Percentiles rank a stretch among this genome's conserved stretches.
Evolutionary conservation across 2,329 filamentous ascomycete genomes (phyloP).

Genomic region (Fusarium avenaceum): DNA sequence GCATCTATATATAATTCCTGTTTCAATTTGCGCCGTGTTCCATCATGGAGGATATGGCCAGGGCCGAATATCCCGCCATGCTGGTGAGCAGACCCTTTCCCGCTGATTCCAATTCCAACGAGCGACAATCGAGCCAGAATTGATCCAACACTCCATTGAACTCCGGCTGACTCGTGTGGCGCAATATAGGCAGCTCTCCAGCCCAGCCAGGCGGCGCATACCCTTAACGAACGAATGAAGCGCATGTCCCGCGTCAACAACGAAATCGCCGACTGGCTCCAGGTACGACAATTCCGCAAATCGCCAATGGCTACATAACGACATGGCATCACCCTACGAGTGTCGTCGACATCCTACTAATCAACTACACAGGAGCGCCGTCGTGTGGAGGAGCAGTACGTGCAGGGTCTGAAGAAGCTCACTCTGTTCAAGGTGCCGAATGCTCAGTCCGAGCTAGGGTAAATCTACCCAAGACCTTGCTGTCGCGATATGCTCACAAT

Average conservation of each 20-base stretch:
- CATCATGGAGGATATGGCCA: constrained; percentile 80
- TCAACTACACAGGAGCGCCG: constrained; percentile 80
- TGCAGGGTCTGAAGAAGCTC: constrained; percentile 83
- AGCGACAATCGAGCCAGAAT: background rate
- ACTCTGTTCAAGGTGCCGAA: constrained; percentile 80
- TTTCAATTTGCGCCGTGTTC: constrained; percentile 50
- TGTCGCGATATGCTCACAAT: constrained; percentile 35
- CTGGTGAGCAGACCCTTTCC: constrained; percentile 74
- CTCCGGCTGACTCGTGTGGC: constrained; percentile 38
- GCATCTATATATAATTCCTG: constrained; percentile 36
- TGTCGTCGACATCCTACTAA: constrained; percentile 19
- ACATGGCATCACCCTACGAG: background rate
- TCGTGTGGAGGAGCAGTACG: constrained; percentile 91
- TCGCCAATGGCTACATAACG: constrained; percentile 22
- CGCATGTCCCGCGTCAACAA: constrained; percentile 87
- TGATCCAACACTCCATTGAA: background rate
- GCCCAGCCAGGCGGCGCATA: constrained; percentile 83
- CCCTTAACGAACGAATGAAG: constrained; percentile 88
- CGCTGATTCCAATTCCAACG: constrained; percentile 3
- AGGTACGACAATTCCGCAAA: constrained; percentile 70
- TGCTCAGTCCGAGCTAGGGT: constrained; percentile 87
- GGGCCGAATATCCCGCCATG: constrained; percentile 93
- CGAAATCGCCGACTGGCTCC: constrained; percentile 96
- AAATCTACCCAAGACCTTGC: constrained; percentile 54
- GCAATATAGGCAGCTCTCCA: constrained; percentile 78